These are phyloP conservation scores for Chaetomium strumarium DNA, from an alignment of 2,329 filamentous ascomycete genomes.

Conservation along the genomic window DNA sequence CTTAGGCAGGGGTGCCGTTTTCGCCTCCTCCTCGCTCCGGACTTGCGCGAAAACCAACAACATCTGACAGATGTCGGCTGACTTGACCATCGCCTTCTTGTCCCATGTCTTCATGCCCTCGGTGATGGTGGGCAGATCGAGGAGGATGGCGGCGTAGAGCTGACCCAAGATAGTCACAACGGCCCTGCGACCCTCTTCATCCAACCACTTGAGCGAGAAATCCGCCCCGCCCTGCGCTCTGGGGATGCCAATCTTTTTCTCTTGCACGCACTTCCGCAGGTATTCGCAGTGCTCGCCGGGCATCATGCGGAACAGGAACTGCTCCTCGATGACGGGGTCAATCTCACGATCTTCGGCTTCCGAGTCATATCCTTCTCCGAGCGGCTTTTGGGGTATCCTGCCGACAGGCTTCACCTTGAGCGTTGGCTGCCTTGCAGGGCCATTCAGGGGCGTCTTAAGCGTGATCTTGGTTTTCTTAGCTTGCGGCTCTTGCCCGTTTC, in stretches of 20 bases:
- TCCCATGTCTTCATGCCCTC: conserved; percentile 95
- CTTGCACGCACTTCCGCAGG: conserved; percentile 66
- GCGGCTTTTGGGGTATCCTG: conserved; percentile 61
- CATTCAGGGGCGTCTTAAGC: conserved; percentile 29
- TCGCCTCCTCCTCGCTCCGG: conserved; percentile 58
- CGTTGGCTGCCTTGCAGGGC: conserved; percentile 37
- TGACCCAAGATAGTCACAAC: conserved; percentile 63
- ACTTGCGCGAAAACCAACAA: conserved; percentile 69
- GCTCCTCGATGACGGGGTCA: conserved; percentile 84
- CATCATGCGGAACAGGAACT: conserved; percentile 83
- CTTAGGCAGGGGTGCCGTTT: conserved; percentile 59
- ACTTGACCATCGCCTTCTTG: conserved; percentile 80
- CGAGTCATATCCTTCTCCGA: conserved; percentile 91
- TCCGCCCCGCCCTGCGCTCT: conserved; percentile 64
- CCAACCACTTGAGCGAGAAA: conserved; percentile 73
- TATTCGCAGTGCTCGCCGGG: conserved; percentile 84
- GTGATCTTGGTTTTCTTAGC: conserved; percentile 52
- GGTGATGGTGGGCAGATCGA: conserved; percentile 80
- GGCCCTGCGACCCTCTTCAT: conserved; percentile 66
- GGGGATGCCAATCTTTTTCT: conserved; percentile 68
- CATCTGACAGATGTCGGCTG: conserved; percentile 85
- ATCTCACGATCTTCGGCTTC: conserved; percentile 85
- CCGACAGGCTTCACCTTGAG: conserved; percentile 43
- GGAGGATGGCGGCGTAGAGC: conserved; percentile 69
- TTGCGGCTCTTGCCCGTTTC: conserved; percentile 27